Conservation (phyloP, 2,329 filamentous ascomycete genomes). For the Juglanconis juglandina region DNA sequence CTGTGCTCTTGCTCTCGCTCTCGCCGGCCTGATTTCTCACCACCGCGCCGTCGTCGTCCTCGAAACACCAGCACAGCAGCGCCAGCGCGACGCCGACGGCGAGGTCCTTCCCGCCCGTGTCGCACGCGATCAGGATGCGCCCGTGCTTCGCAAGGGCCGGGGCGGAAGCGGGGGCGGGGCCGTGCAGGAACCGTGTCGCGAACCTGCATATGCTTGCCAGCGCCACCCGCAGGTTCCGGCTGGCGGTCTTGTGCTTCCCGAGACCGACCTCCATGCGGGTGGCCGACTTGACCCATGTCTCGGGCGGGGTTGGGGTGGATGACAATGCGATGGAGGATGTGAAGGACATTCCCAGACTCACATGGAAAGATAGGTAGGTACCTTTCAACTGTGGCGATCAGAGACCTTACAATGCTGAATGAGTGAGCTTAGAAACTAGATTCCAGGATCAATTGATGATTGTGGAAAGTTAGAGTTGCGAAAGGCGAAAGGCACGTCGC, state of each 20-base stretch:
- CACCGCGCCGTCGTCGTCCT: constrained; percentile 53
- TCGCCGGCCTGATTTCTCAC: constrained; percentile 13
- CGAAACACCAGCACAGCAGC: constrained; percentile 69
- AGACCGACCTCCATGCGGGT: constrained; percentile 57
- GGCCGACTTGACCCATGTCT: constrained; percentile 36
- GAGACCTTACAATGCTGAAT: too few relatives aligned
- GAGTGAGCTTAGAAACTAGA: too few relatives aligned
- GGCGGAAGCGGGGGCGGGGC: background rate
- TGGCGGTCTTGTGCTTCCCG: constrained; percentile 71
- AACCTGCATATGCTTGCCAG: constrained; percentile 62
- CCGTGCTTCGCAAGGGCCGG: background rate
- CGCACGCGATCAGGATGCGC: constrained; percentile 63
- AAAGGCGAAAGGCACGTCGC: too few relatives aligned
- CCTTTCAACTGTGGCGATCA: too few relatives aligned
- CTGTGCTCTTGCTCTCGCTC: constrained; percentile 13
- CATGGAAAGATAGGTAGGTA: too few relatives aligned
- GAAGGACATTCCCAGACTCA: too few relatives aligned
- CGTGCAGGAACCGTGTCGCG: constrained; percentile 37
- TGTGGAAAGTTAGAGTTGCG: too few relatives aligned
- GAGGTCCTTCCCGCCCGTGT: constrained; percentile 70
- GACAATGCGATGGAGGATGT: constrained; percentile 36
- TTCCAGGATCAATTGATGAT: too few relatives aligned
- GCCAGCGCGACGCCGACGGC: constrained; percentile 75
- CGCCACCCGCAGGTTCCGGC: constrained; percentile 73
- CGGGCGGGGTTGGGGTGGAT: constrained; percentile 40